Conservation (phyloP, 1,284 basidiomycete genomes). For the Malassezia brasiliensis region DNA sequence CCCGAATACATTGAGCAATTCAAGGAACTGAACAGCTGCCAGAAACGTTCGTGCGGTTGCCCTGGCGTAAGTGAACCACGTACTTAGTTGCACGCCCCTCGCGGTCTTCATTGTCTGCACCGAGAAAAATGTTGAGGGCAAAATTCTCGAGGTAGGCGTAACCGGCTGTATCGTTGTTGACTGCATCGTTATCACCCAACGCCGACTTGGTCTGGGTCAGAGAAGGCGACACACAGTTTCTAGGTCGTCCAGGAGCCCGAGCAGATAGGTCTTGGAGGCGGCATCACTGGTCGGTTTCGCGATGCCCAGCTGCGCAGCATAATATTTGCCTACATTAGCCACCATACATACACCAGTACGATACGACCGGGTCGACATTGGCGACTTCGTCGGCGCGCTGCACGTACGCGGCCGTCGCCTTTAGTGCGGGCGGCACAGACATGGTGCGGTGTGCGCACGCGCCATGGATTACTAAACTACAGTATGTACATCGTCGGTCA, state of each 20-base stretch:
- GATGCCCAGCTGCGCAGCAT: slow-evolving; percentile 79
- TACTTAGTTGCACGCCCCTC: slow-evolving; percentile 65
- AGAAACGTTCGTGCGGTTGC: slow-evolving; percentile 78
- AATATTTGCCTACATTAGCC: slow-evolving; percentile 55
- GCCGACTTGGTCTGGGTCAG: slow-evolving; percentile 60
- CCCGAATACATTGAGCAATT: slow-evolving; percentile 68
- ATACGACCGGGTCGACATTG: slow-evolving; percentile 69
- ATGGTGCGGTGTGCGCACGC: not conserved
- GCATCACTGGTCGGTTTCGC: slow-evolving; percentile 57
- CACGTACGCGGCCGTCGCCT: slow-evolving; percentile 64
- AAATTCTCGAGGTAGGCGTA: slow-evolving; percentile 88
- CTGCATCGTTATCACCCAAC: slow-evolving; percentile 66
- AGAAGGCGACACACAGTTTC: slow-evolving; percentile 55
- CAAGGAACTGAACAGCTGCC: slow-evolving; percentile 75
- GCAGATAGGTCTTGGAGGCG: slow-evolving; percentile 61
- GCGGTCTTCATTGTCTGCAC: slow-evolving; percentile 84
- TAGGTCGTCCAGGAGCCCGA: slow-evolving; percentile 65
- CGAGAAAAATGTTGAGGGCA: slow-evolving; percentile 72
- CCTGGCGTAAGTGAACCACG: slow-evolving; percentile 16
- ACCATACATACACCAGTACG: slow-evolving; percentile 71
- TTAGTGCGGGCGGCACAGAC: slow-evolving; percentile 26
- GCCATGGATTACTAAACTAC: not conserved
- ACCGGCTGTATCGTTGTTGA: slow-evolving; percentile 71
- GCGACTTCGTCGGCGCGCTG: slow-evolving; percentile 78
- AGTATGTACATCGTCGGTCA: not conserved